Conservation (phyloP, 108 stramenopile species). For the Epithemia pelagica region DNA sequence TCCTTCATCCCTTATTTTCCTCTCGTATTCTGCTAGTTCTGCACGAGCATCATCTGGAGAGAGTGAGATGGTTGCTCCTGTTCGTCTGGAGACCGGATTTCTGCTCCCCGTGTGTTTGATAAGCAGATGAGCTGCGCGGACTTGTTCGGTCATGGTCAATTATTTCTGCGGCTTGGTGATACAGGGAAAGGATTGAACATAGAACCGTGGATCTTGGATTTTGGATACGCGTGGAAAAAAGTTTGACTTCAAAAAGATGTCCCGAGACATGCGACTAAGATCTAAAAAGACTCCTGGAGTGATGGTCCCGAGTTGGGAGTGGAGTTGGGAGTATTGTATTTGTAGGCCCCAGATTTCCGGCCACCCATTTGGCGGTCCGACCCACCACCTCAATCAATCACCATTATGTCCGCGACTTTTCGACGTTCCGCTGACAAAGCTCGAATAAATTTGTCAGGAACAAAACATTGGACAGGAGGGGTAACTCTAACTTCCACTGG, state of each 20-base stretch:
- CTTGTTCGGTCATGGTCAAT: constrained; percentile 30
- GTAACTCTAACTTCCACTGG: constrained; percentile 64
- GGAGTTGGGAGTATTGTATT: too few species aligned
- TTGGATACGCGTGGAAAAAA: too few species aligned
- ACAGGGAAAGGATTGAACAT: too few species aligned
- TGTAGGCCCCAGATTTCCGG: too few species aligned
- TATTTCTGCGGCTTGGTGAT: too few species aligned
- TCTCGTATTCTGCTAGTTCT: constrained; percentile 61
- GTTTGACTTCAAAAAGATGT: too few species aligned
- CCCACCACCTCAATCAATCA: too few species aligned
- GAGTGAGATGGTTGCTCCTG: constrained; percentile 52
- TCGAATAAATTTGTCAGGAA: constrained; percentile 14
- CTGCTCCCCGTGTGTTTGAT: constrained; percentile 90
- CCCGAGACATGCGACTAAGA: too few species aligned
- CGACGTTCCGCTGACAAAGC: constrained; percentile 1
- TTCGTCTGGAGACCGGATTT: constrained; percentile 76
- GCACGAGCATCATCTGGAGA: constrained; percentile 66
- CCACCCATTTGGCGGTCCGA: too few species aligned
- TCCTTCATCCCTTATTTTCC: constrained; percentile 51
- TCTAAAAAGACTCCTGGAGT: too few species aligned
- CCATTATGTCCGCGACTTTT: constrained; percentile 9
- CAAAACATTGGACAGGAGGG: constrained; percentile 42
- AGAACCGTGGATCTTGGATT: too few species aligned
- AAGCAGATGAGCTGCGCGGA: constrained; percentile 87
- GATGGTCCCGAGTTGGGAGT: too few species aligned